These are phyloP conservation scores for Begonia peltatifolia DNA, from an alignment of 306 rosid genomes.

Conservation along the genomic window DNA sequence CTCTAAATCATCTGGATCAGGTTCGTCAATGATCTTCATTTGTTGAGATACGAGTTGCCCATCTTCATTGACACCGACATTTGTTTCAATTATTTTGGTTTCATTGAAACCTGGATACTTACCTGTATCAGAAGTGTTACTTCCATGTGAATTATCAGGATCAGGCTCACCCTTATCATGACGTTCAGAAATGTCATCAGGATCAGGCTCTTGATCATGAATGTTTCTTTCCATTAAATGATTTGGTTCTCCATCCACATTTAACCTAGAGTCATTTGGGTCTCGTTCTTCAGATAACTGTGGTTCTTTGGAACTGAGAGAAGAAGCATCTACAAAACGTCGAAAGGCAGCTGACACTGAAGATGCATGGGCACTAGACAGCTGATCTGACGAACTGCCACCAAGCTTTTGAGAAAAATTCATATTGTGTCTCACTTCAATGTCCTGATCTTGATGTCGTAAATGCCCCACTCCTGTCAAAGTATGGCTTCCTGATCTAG, in stretches of 20 bases:
- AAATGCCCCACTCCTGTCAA: slow-evolving; percentile 38
- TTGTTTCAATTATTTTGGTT: slow-evolving; percentile 3
- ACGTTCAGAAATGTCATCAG: slow-evolving; percentile 21
- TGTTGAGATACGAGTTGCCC: slow-evolving; percentile 2
- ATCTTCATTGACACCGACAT: neutral
- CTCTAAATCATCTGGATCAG: slow-evolving; percentile 26
- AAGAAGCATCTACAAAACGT: slow-evolving; percentile 32
- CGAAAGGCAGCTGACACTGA: slow-evolving; percentile 72
- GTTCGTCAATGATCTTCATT: slow-evolving; percentile 21
- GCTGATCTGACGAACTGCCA: slow-evolving; percentile 38
- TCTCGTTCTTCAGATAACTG: slow-evolving; percentile 31
- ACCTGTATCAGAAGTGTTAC: slow-evolving; percentile 13
- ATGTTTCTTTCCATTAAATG: slow-evolving; percentile 12
- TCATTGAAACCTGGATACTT: slow-evolving; percentile 12
- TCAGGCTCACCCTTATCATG: slow-evolving; percentile 38
- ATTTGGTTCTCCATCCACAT: slow-evolving; percentile 14
- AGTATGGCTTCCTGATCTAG: slow-evolving; percentile 68
- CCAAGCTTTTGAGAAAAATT: slow-evolving; percentile 63
- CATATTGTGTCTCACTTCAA: slow-evolving; percentile 18
- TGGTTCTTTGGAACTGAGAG: slow-evolving; percentile 20
- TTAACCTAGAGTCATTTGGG: slow-evolving; percentile 25
- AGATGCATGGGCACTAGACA: slow-evolving; percentile 46
- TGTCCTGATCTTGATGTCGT: slow-evolving; percentile 30
- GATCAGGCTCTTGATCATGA: slow-evolving; percentile 40
- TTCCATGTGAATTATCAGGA: slow-evolving; percentile 38